These are phyloP conservation scores for Saitozyma sp. DNA, from an alignment of 768 basidiomycete species.

Conservation along the genomic window DNA sequence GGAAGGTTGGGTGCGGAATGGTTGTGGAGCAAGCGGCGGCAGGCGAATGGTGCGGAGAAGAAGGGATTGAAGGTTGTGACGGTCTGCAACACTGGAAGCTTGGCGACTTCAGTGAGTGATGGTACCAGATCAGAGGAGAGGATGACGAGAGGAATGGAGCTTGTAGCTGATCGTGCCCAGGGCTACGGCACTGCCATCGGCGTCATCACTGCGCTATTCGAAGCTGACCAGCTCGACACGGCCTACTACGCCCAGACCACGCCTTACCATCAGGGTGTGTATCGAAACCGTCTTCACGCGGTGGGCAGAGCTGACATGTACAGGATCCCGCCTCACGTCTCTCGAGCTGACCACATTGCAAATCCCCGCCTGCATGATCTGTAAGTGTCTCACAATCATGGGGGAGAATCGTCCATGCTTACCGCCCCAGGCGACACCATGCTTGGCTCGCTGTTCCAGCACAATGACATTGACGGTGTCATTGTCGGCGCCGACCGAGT, in stretches of 20 bases:
- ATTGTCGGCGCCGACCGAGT: conserved; percentile 87
- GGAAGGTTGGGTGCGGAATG: conserved; percentile 81
- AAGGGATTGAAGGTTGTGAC: conserved; percentile 75
- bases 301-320: conserved; percentile 3
- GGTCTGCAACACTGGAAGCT: conserved; percentile 94
- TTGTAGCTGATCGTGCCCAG: conserved; percentile 54
- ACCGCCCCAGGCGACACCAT: conserved; percentile 67
- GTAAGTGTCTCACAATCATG: conserved; percentile 45
- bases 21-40: conserved; percentile 57
- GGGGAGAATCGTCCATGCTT: not conserved
- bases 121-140: too few relatives aligned
- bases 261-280: conserved; percentile 54
- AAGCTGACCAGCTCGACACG: conserved; percentile 70
- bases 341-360: conserved; percentile 80
- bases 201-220: conserved; percentile 84
- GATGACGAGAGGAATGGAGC: not conserved
- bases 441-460: conserved; percentile 87
- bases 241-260: conserved; percentile 94
- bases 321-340: conserved; percentile 87
- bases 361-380: conserved; percentile 89
- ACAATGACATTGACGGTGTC: conserved; percentile 82
- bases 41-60: conserved; percentile 57
- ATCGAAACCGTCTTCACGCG: not conserved
- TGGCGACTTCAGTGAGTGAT: conserved; percentile 80
- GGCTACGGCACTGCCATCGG: conserved; percentile 95